Conservation (phyloP, 768 basidiomycete species). For the Mycena filopes region DNA sequence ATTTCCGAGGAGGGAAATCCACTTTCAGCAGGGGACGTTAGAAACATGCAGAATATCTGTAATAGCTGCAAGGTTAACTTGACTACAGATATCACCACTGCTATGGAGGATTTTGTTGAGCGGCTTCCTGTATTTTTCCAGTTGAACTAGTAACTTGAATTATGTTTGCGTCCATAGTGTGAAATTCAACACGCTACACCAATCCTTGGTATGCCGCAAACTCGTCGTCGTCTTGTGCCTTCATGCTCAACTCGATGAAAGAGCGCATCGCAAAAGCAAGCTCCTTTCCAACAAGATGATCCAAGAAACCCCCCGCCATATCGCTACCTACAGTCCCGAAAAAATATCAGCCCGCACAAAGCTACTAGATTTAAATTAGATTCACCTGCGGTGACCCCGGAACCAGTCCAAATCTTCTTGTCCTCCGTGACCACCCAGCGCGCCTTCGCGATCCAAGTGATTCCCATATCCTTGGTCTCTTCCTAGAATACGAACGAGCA, state of each 20-base stretch:
- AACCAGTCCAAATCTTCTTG: conserved; percentile 51
- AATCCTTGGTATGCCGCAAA: conserved; percentile 41
- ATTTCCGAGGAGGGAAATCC: conserved; percentile 1
- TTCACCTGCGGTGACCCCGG: conserved; percentile 50
- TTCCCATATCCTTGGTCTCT: conserved; percentile 36
- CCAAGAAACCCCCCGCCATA: conserved; percentile 47
- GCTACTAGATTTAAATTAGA: not conserved
- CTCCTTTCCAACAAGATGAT: conserved; percentile 41
- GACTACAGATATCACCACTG: not conserved
- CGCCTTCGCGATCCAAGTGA: conserved; percentile 50
- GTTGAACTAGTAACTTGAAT: not conserved
- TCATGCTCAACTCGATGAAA: conserved; percentile 36
- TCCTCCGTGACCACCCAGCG: conserved; percentile 49
- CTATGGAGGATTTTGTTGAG: not conserved
- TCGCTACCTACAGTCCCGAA: conserved; percentile 48
- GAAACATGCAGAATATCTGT: not conserved
- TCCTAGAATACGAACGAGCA: conserved; percentile 23
- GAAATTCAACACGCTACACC: conserved; percentile 13
- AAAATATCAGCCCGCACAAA: conserved; percentile 20
- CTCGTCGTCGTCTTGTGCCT: conserved; percentile 39
- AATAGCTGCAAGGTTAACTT: not conserved
- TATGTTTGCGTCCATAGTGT: too few relatives aligned
- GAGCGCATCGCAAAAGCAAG: conserved; percentile 28
- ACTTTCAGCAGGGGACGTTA: too few relatives aligned
- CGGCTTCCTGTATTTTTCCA: not conserved